These are phyloP conservation scores for Yarrowia yakushimensis DNA, from an alignment of 805 yeast species.

Conservation along the genomic window DNA sequence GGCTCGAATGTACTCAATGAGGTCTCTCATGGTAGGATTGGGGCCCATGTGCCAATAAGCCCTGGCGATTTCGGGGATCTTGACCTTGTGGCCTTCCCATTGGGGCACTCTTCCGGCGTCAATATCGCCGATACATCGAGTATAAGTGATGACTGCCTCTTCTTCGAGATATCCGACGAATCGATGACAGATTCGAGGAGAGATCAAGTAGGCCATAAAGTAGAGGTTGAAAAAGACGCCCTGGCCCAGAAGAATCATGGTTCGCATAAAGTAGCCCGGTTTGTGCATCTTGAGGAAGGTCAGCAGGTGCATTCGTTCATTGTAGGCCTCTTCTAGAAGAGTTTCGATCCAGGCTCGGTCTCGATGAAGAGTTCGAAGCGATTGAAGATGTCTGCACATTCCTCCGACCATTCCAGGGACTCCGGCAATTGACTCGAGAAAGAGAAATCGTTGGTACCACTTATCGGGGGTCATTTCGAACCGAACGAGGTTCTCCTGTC, in stretches of 20 bases:
- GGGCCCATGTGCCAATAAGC: conserved; percentile 60
- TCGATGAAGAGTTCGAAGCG: conserved; percentile 56
- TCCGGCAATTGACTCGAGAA: conserved; percentile 70
- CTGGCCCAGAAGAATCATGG: conserved; percentile 58
- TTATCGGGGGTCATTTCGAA: conserved; percentile 57
- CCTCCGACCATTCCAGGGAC: conserved; percentile 81
- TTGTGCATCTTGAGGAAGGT: conserved; percentile 63
- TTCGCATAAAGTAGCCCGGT: conserved; percentile 56
- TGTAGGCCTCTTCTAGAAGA: conserved; percentile 68
- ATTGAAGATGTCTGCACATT: conserved; percentile 63
- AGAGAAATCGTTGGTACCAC: conserved; percentile 59
- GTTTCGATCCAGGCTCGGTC: conserved; percentile 77
- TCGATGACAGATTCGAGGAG: conserved; percentile 66
- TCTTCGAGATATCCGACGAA: conserved; percentile 77
- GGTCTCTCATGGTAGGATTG: conserved; percentile 53
- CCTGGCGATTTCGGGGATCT: conserved; percentile 48
- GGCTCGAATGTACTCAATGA: conserved; percentile 61
- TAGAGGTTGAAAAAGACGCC: conserved; percentile 67
- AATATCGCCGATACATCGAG: conserved; percentile 55
- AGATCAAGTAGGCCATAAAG: conserved; percentile 54
- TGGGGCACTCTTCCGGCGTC: conserved; percentile 50
- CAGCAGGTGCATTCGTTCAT: conserved; percentile 71
- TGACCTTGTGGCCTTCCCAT: conserved; percentile 38
- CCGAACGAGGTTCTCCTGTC: conserved; percentile 36
- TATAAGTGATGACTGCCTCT: conserved; percentile 68